Conservation (phyloP, 805 yeast species). For the Danielozyma ontarioensis region DNA sequence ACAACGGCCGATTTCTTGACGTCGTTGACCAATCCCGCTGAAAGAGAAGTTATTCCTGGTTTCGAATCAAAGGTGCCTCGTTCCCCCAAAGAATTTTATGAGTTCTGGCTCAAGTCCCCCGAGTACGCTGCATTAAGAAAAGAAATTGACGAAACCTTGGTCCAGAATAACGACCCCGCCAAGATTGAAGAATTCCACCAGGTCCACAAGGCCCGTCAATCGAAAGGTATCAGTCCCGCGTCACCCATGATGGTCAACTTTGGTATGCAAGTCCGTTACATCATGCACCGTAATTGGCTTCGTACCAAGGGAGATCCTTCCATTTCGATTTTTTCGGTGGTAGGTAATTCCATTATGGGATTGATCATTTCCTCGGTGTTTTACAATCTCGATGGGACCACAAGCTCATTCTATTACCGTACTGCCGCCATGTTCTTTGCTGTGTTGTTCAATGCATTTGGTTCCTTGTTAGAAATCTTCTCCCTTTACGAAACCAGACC, state of each 20-base stretch:
- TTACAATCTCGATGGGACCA: conserved; percentile 41
- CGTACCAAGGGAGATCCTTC: conserved; percentile 49
- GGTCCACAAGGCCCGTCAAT: conserved; percentile 49
- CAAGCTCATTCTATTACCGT: conserved; percentile 49
- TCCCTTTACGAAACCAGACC: conserved; percentile 51
- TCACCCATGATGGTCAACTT: conserved; percentile 55
- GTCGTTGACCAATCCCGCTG: conserved; percentile 49
- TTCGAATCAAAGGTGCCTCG: conserved; percentile 46
- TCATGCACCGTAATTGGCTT: conserved; percentile 42
- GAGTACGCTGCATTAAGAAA: conserved; percentile 26
- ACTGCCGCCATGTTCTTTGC: conserved; percentile 67
- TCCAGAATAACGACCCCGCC: not conserved
- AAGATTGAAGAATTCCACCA: conserved; percentile 20
- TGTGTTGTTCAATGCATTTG: conserved; percentile 55
- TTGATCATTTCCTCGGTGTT: conserved; percentile 54
- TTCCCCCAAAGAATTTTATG: conserved; percentile 10
- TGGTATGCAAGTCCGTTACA: conserved; percentile 45
- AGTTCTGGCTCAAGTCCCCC: conserved; percentile 42
- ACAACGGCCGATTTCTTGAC: conserved; percentile 58
- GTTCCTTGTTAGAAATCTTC: conserved; percentile 55
- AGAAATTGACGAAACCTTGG: conserved; percentile 6
- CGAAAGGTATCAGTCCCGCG: conserved; percentile 38
- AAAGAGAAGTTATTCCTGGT: conserved; percentile 40
- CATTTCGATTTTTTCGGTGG: conserved; percentile 34
- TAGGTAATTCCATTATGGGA: conserved; percentile 49